These are phyloP conservation scores for Leccinum broughii DNA, from an alignment of 768 basidiomycete species.

Conservation along the genomic window DNA sequence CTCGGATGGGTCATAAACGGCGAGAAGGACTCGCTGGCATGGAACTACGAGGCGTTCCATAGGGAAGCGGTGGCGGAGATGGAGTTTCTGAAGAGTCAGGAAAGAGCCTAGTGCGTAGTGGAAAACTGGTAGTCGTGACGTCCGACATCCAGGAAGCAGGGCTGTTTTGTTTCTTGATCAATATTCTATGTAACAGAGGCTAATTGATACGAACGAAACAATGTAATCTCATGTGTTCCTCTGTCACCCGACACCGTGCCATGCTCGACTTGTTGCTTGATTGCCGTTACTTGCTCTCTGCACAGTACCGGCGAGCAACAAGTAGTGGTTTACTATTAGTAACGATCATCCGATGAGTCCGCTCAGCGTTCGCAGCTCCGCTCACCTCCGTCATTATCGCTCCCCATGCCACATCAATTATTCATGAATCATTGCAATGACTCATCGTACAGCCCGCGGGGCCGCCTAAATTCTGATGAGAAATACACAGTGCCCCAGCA, in stretches of 20 bases:
- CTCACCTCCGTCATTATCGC: neutral
- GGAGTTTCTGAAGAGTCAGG: conserved; percentile 24
- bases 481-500: too few relatives aligned
- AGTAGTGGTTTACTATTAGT: too few relatives aligned
- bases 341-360: neutral
- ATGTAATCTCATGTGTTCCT: neutral
- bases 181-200: neutral
- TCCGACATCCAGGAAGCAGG: neutral
- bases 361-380: too few relatives aligned
- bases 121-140: neutral
- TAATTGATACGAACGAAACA: neutral
- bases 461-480: too few relatives aligned
- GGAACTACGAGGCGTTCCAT: conserved; percentile 34
- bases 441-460: neutral
- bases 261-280: too few relatives aligned
- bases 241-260: too few relatives aligned
- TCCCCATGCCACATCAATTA: neutral
- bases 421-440: neutral
- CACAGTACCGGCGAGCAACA: too few relatives aligned
- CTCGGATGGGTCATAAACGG: conserved; percentile 44
- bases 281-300: too few relatives aligned
- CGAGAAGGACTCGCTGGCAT: conserved; percentile 26
- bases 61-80: conserved; percentile 24
- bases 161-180: neutral
- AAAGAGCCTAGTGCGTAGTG: conserved; percentile 9